Evolutionary conservation across 1,139 yeast genomes (phyloP).

Genomic region (Suhomyces yuchorum): DNA sequence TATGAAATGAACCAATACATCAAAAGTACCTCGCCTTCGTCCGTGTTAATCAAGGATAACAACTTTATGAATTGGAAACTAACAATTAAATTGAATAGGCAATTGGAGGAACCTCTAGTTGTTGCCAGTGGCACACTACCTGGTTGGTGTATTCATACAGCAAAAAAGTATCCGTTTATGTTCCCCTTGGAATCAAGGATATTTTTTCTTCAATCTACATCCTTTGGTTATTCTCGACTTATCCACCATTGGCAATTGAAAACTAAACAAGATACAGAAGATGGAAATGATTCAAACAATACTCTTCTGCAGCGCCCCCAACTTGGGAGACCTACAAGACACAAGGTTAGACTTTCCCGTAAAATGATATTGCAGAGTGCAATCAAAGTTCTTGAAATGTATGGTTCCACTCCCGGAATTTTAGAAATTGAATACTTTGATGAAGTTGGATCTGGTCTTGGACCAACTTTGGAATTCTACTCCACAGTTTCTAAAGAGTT

Average conservation of each 20-base stretch:
- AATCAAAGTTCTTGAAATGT: slow-evolving; percentile 70
- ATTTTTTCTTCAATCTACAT: slow-evolving; percentile 79
- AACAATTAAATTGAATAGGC: slow-evolving; percentile 84
- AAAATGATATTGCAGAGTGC: slow-evolving; percentile 75
- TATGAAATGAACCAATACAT: slow-evolving; percentile 50
- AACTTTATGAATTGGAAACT: slow-evolving; percentile 76
- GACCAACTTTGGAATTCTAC: slow-evolving; percentile 94
- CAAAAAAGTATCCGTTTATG: slow-evolving; percentile 75
- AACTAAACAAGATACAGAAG: slow-evolving; percentile 46
- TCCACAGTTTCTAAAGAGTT: slow-evolving; percentile 79
- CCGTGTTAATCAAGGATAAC: slow-evolving; percentile 36
- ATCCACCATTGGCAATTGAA: slow-evolving; percentile 76
- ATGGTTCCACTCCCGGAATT: slow-evolving; percentile 79
- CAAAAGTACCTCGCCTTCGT: slow-evolving; percentile 21
- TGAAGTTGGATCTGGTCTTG: slow-evolving; percentile 95
- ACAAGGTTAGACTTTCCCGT: slow-evolving; percentile 79
- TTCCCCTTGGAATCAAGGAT: slow-evolving; percentile 84
- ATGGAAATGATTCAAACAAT: slow-evolving; percentile 16
- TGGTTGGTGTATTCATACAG: slow-evolving; percentile 75
- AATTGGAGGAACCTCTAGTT: slow-evolving; percentile 84
- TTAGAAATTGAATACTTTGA: slow-evolving; percentile 86
- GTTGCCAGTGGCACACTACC: slow-evolving; percentile 90
- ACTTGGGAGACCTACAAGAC: slow-evolving; percentile 77
- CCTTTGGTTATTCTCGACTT: slow-evolving; percentile 87
- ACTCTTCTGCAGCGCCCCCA: slow-evolving; percentile 36